Conservation (phyloP, 345 rosid genomes). For the Hibiscus mutabilis region DNA sequence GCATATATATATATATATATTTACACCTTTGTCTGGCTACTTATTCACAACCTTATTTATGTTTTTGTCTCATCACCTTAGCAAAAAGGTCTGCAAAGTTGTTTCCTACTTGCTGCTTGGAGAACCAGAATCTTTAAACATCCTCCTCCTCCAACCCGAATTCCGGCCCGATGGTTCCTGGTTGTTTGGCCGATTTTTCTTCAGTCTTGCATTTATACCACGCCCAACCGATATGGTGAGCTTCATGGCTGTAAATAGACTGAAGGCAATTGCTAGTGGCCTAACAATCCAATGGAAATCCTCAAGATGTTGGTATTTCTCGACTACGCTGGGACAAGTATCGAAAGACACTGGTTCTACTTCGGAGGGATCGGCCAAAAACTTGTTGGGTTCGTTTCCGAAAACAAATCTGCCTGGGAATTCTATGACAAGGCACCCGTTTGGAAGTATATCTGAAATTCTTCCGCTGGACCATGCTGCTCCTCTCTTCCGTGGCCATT, state of each 20-base stretch:
- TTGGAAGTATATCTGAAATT: conserved; percentile 36
- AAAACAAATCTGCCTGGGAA: conserved; percentile 43
- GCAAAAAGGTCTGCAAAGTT: background rate
- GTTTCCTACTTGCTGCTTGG: background rate
- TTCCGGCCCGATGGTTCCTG: conserved; percentile 22
- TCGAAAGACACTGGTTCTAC: conserved; percentile 3
- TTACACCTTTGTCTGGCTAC: too few relatives aligned
- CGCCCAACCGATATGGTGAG: conserved; percentile 29
- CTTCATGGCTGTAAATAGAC: conserved; percentile 29
- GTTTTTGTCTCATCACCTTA: background rate
- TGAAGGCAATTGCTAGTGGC: conserved; percentile 35
- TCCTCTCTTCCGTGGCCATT: conserved; percentile 38
- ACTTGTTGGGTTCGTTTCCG: conserved; percentile 23
- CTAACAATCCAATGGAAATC: conserved; percentile 55
- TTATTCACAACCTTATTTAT: conserved; percentile 1
- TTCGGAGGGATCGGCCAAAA: conserved; percentile 46
- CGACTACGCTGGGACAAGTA: conserved; percentile 37
- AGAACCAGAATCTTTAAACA: background rate
- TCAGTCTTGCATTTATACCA: conserved; percentile 20
- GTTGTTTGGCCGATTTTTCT: conserved; percentile 14
- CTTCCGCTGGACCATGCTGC: conserved; percentile 40
- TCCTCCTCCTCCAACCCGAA: conserved; percentile 31
- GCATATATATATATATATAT: background rate
- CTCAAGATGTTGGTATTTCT: conserved; percentile 42
- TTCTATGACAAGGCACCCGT: conserved; percentile 39